Evolutionary conservation across 768 basidiomycete species (phyloP).

Genomic region (Tubosaeta brunneosetosa): DNA sequence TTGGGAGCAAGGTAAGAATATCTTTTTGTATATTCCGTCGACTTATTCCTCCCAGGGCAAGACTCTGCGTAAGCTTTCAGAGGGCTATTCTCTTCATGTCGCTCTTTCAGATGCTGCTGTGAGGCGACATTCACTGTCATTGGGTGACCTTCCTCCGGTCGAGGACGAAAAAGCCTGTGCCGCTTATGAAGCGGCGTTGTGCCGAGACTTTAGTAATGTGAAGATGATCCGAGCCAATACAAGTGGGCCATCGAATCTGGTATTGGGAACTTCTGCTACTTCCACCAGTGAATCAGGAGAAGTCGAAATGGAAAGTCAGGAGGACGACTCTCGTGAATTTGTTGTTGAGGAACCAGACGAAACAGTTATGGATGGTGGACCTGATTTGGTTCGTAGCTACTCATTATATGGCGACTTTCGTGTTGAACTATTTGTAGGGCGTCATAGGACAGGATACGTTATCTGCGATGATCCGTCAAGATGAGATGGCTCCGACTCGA

Average conservation of each 20-base stretch:
- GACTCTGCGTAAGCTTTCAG: slow-evolving; percentile 55
- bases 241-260: slow-evolving; percentile 11
- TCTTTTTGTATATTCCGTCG: background rate
- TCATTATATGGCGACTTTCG: background rate
- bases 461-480: slow-evolving; percentile 67
- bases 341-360: slow-evolving; percentile 17
- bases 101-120: slow-evolving; percentile 44
- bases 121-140: slow-evolving; percentile 44
- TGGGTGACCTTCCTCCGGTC: slow-evolving; percentile 53
- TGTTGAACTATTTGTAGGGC: slow-evolving; percentile 42
- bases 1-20: slow-evolving; percentile 45
- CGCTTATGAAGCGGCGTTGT: slow-evolving; percentile 47
- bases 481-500: slow-evolving; percentile 58
- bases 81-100: slow-evolving; percentile 42
- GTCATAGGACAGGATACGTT: slow-evolving; percentile 67
- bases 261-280: slow-evolving; percentile 1
- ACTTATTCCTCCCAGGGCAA: slow-evolving; percentile 47
- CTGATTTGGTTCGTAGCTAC: slow-evolving; percentile 21
- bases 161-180: slow-evolving; percentile 45
- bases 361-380: slow-evolving; percentile 11
- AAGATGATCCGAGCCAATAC: slow-evolving; percentile 26
- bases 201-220: slow-evolving; percentile 45
- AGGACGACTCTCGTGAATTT: slow-evolving; percentile 16
- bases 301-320: slow-evolving; percentile 9
- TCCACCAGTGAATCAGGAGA: slow-evolving; percentile 10